A percentile compares a stretch with the other conserved stretches of the same genome.
Evolutionary conservation across 805 yeast species (phyloP).

Genomic region (Spathaspora sp.): DNA sequence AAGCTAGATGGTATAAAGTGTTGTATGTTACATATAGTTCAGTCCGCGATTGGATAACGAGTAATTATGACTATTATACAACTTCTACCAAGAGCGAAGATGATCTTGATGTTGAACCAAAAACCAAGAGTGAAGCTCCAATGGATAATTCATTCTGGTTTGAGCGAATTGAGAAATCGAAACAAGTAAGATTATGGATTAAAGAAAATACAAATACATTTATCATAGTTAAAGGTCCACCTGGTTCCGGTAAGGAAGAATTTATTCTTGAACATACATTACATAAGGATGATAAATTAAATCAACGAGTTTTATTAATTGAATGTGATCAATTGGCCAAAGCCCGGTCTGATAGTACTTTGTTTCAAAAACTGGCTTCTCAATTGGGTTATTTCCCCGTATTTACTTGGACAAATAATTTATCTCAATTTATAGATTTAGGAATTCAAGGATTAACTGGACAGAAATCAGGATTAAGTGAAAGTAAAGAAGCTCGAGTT

Average conservation of each 20-base stretch:
- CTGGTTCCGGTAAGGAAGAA: conserved; percentile 91
- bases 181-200: conserved; percentile 72
- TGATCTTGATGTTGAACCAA: conserved; percentile 11
- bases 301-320: conserved; percentile 53
- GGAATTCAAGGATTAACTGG: conserved; percentile 90
- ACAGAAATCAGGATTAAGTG: conserved; percentile 87
- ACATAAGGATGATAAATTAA: conserved; percentile 42
- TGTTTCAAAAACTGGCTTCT: conserved; percentile 63
- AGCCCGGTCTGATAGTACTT: conserved; percentile 67
- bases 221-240: conserved; percentile 86
- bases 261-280: conserved; percentile 68
- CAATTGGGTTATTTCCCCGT: conserved; percentile 91
- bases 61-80: conserved; percentile 30
- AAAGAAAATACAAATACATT: conserved; percentile 89
- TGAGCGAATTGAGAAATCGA: conserved; percentile 65
- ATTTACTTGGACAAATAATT: conserved; percentile 85
- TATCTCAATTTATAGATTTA: conserved; percentile 77
- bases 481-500: conserved; percentile 75
- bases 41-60: conserved; percentile 22
- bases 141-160: conserved; percentile 52
- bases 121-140: conserved; percentile 5
- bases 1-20: conserved; percentile 24
- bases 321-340: conserved; percentile 79
- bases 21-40: conserved; percentile 25
- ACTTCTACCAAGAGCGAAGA: neutral